A percentile compares a stretch with the other conserved stretches of the same genome.
Evolutionary conservation across 2,329 filamentous ascomycete species (phyloP).

Genomic region (Penicillium sp.): DNA sequence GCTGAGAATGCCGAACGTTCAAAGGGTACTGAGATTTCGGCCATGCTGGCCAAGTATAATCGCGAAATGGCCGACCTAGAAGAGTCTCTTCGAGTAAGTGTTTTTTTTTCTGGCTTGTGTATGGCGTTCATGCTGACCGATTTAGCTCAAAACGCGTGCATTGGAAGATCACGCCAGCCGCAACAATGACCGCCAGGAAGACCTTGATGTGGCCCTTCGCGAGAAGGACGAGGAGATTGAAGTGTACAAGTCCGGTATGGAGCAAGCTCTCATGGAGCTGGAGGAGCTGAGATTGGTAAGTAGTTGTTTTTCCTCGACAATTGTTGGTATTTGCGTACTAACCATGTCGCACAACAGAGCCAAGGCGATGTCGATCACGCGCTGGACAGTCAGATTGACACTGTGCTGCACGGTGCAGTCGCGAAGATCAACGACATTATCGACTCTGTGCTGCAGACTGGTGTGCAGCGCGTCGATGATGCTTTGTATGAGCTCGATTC

Average conservation of each 20-base stretch:
- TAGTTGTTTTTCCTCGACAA: background rate
- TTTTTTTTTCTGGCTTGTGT: background rate
- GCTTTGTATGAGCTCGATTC: slow-evolving; percentile 96
- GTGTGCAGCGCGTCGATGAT: slow-evolving; percentile 90
- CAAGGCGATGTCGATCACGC: slow-evolving; percentile 73
- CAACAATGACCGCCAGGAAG: slow-evolving; percentile 73
- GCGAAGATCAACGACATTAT: slow-evolving; percentile 97
- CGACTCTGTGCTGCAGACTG: slow-evolving; percentile 89
- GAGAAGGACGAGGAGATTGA: slow-evolving; percentile 98
- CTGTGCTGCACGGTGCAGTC: slow-evolving; percentile 77
- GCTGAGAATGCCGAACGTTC: slow-evolving; percentile 87
- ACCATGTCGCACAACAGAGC: slow-evolving; percentile 42
- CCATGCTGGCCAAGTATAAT: slow-evolving; percentile 93
- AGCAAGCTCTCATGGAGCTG: slow-evolving; percentile 87
- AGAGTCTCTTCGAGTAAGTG: slow-evolving; percentile 65
- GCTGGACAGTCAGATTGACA: slow-evolving; percentile 86
- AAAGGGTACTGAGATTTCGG: slow-evolving; percentile 92
- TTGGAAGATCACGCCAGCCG: slow-evolving; percentile 79
- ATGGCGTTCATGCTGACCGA: slow-evolving; percentile 11
- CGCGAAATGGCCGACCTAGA: slow-evolving; percentile 95
- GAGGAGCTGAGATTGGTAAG: slow-evolving; percentile 70
- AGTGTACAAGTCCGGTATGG: slow-evolving; percentile 97
- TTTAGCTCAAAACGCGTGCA: slow-evolving; percentile 77
- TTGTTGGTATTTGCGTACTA: background rate
- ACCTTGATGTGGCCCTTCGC: slow-evolving; percentile 77